Evolutionary conservation across 495 filamentous ascomycete genomes (phyloP), one percentile per base, ranked within the genome.

Genomic region (Xylaria telfairii): DNA sequence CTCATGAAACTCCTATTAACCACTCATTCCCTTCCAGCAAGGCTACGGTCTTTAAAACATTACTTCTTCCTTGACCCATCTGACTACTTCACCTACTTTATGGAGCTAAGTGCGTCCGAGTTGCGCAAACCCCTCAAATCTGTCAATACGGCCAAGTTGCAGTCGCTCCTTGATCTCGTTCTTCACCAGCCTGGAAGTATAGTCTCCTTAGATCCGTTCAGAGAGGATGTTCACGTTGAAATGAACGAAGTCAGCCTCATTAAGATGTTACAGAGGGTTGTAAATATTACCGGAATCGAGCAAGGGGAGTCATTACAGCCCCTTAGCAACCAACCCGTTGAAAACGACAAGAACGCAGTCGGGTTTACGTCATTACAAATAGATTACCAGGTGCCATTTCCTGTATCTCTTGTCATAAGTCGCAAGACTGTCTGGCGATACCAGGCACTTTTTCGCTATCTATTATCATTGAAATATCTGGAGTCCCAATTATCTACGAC

Each of bases 1-100:
- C 84, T 99, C n/a, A 88, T 99, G 77, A 90, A 93, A 62, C 86
- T 99, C 4, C 91, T 99, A 13, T 84, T 99, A 10, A 98, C 95
- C 0, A 95, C 96, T 10, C 96, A 99, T 77, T 92, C 90, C 6
- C 88, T 99, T 26, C 94, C 95, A 0, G 92, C 92, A 21, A 87
- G 96, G 54, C 86, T 99, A 46, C 87, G 91, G 24, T 97, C 94
- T 3, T 82, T 99, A 26, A 99, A 99, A 81, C 96, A 98, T 79
- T 99, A 99, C 82, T 99, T 98, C 82, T 99, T 99, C 87, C 89
- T 98, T 49, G 95, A 98, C 73, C 91, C 94, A 3, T 98, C 96
- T 1, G 96, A 99, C 76, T 99, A 97, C 80, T 99, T 99, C 81
- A 92, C 93, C 15, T 96, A 97, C 79, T 99, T 99, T 81, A 89